Base-by-base conservation (phyloP, 371 early-diverging fungal species). In the Mortierella sp. region DNA sequence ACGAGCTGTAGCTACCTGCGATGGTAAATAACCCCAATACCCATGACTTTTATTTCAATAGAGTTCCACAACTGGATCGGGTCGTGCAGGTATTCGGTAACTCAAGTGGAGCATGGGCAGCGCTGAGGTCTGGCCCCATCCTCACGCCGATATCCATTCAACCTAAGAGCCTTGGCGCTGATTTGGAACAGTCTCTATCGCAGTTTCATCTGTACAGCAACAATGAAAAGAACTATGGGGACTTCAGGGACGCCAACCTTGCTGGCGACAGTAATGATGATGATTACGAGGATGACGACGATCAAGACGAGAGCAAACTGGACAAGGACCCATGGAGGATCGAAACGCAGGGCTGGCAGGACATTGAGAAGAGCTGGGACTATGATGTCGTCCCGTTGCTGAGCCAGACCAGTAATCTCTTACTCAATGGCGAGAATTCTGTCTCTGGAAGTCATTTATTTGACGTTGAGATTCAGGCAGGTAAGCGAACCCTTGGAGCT, bases 61-160 rank as follows among this genome's bases (percentile, higher is more conserved):
- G 88, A 16, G 74, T 92, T 14, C 90, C 90, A 4, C 83, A 88
- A 61, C 76, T 93, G 16, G 91, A 93, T 53, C 83, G 92, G 34
- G 88, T 90, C 54, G 88, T 93, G 11, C 86, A 80, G 40, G 93
- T 93, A 0, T 87, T 88, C 44, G 91, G 91, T 3, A 93, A 89
- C 73, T 88, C 91, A 21, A 90, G 90, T 64, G 91, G 91, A n/a
- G 91, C 93, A 14, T 93, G 90, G 89, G 91, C 90, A 37, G 93
- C 91, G 2, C 64, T 93, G 34, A 89, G 92, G n/a, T 87, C 92
- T 4, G 93, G 92, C 34, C 72, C 77, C 6, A 31, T 77, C 6
- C 48, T 80, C 19, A 88, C 82, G 3, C 78, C 80, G 11, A 77
- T 86, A 5, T 8, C 44, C 3, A 50, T 83, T 13, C 74, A 75